Conservation (phyloP, 2,329 filamentous ascomycete genomes). For the Beauveria pseudobassiana region DNA sequence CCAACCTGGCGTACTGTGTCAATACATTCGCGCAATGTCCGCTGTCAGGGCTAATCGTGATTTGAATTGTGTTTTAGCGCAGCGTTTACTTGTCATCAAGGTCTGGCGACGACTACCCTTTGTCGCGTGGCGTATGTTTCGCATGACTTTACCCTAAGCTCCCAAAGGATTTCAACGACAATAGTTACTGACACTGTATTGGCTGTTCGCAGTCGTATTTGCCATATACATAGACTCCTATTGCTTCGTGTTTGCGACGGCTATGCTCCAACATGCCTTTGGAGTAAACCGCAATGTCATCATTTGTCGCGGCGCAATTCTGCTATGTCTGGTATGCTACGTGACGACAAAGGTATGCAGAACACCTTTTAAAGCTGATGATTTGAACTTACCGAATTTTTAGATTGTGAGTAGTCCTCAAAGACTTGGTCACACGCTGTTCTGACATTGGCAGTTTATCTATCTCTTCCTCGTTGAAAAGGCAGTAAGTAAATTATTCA, state of each 20-base stretch:
- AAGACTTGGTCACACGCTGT: neutral
- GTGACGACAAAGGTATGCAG: constrained; percentile 51
- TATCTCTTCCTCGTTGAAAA: constrained; percentile 60
- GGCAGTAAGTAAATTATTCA: constrained; percentile 34
- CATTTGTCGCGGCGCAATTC: constrained; percentile 50
- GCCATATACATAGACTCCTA: constrained; percentile 54
- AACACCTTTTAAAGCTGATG: neutral
- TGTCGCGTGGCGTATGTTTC: constrained; percentile 34
- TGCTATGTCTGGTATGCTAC: constrained; percentile 55
- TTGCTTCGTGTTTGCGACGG: constrained; percentile 50
- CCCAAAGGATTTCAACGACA: neutral
- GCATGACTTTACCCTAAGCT: neutral
- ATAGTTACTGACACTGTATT: neutral
- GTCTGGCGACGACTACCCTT: constrained; percentile 34
- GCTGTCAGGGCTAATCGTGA: neutral
- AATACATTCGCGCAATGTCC: no score
- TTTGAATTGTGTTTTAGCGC: constrained; percentile 20
- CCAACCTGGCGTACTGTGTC: neutral
- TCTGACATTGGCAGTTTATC: constrained; percentile 35
- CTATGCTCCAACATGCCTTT: constrained; percentile 48
- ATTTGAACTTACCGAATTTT: neutral
- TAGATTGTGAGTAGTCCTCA: constrained; percentile 24
- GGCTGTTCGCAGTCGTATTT: constrained; percentile 41
- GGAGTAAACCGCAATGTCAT: constrained; percentile 43
- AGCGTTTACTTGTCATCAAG: constrained; percentile 29